Conservation (phyloP, 805 yeast species). For the Wickerhamiella sergipiensis region DNA sequence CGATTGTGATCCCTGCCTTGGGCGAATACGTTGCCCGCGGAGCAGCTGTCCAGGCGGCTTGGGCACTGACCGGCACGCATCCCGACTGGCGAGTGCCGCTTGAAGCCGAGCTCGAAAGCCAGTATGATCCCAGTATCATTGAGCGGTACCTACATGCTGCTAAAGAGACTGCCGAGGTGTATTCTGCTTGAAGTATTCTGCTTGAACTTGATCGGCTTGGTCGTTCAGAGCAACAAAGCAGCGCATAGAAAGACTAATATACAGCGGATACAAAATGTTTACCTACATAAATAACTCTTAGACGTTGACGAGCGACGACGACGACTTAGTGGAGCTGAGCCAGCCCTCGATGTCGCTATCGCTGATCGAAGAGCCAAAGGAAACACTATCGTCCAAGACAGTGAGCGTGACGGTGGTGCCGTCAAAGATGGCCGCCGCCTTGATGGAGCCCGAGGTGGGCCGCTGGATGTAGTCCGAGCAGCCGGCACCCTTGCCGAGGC, state of each 20-base stretch:
- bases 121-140: slow-evolving; percentile 4
- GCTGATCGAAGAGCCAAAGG: slow-evolving; percentile 39
- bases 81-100: slow-evolving; percentile 15
- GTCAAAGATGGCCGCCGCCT: slow-evolving; percentile 81
- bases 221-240: no score
- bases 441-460: slow-evolving; percentile 64
- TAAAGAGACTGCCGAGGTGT: neutral
- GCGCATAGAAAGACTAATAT: neutral
- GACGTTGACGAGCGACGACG: neutral
- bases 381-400: slow-evolving; percentile 41
- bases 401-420: slow-evolving; percentile 34
- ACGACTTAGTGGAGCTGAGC: slow-evolving; percentile 8
- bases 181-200: no score
- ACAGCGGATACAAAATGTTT: neutral
- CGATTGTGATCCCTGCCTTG: slow-evolving; percentile 12
- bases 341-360: slow-evolving; percentile 35
- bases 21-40: slow-evolving; percentile 19
- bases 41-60: slow-evolving; percentile 19
- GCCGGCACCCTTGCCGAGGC: slow-evolving; percentile 74
- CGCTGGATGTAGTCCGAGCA: slow-evolving; percentile 75
- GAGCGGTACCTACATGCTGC: slow-evolving; percentile 6
- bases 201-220: no score
- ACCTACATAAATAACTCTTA: neutral
- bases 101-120: slow-evolving; percentile 7
- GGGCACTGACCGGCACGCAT: slow-evolving; percentile 12